phyloP scores from a whole-genome alignment of 345 rosid genomes.

The Moringa oleifera region DNA sequence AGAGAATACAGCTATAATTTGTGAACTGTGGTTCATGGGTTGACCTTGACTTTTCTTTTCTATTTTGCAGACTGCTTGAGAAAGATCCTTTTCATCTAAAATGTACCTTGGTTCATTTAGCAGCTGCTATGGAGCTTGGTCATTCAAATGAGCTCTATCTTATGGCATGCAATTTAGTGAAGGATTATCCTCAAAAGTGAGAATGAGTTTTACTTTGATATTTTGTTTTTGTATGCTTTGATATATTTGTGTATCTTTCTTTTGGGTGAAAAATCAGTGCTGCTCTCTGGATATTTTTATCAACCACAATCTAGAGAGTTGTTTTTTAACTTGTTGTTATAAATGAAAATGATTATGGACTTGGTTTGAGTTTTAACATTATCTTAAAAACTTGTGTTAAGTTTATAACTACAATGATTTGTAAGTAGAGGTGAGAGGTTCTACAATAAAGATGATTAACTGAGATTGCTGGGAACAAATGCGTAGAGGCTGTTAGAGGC shows the following conservation, averaged over 20 bases:
- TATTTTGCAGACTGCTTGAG: conserved; percentile 67
- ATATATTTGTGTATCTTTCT: background rate
- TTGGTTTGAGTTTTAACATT: background rate
- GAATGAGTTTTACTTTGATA: conserved; percentile 8
- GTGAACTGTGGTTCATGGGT: conserved; percentile 10
- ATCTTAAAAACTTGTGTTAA: background rate
- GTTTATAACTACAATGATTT: background rate
- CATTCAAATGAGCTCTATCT: conserved; percentile 94
- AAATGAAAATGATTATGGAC: background rate
- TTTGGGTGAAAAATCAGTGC: background rate
- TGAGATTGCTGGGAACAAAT: background rate
- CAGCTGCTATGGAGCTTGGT: conserved; percentile 95
- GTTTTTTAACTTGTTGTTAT: too few species aligned
- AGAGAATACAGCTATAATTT: conserved; percentile 6
- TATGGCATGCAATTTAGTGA: conserved; percentile 92
- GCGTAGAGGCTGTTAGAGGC: background rate
- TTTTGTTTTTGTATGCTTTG: background rate
- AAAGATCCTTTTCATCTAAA: conserved; percentile 96
- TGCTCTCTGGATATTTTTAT: too few species aligned
- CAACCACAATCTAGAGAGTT: too few species aligned
- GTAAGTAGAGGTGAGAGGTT: background rate
- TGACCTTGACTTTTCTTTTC: conserved; percentile 15
- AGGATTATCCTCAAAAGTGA: conserved; percentile 96
- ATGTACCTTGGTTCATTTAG: conserved; percentile 80
- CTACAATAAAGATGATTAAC: background rate